Evolutionary conservation across 1,284 basidiomycete species (phyloP).

Genomic region (Rhodotorula glutinis): DNA sequence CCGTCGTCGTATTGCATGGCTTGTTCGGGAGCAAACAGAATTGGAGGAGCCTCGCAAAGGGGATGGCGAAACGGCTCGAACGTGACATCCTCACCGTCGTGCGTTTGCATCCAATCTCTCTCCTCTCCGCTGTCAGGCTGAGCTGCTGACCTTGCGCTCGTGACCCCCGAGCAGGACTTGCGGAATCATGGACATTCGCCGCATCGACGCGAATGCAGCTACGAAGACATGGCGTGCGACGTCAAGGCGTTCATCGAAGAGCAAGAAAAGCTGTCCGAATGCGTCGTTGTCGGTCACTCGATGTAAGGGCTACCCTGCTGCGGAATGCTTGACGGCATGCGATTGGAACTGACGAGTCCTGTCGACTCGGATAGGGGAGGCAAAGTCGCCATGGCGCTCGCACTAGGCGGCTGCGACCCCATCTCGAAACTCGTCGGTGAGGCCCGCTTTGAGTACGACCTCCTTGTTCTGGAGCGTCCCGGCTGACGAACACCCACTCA

Average conservation of each 20-base stretch:
- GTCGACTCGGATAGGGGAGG: conserved; percentile 63
- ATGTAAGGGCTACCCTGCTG: conserved; percentile 58
- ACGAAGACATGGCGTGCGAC: conserved; percentile 63
- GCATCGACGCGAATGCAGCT: conserved; percentile 66
- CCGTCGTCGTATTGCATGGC: conserved; percentile 43
- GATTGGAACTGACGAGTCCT: background rate
- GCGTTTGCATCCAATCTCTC: too few relatives aligned
- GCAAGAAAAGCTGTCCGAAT: conserved; percentile 51
- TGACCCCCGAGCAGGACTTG: conserved; percentile 69
- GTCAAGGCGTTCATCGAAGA: conserved; percentile 50
- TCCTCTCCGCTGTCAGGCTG: too few relatives aligned
- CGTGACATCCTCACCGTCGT: conserved; percentile 71
- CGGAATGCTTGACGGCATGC: too few relatives aligned
- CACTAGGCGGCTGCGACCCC: conserved; percentile 55
- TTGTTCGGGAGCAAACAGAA: conserved; percentile 68
- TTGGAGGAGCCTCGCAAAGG: conserved; percentile 68
- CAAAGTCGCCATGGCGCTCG: conserved; percentile 76
- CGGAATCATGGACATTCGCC: conserved; percentile 79
- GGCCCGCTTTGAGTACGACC: background rate
- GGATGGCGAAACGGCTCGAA: conserved; percentile 59
- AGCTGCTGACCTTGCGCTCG: too few relatives aligned
- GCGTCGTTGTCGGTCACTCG: conserved; percentile 75
- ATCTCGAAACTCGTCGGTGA: conserved; percentile 49
- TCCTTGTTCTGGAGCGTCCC: background rate
- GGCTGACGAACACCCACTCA: too few relatives aligned